phyloP scores from a whole-genome alignment of 1,284 basidiomycete genomes.

The Ustilago loliicola region DNA sequence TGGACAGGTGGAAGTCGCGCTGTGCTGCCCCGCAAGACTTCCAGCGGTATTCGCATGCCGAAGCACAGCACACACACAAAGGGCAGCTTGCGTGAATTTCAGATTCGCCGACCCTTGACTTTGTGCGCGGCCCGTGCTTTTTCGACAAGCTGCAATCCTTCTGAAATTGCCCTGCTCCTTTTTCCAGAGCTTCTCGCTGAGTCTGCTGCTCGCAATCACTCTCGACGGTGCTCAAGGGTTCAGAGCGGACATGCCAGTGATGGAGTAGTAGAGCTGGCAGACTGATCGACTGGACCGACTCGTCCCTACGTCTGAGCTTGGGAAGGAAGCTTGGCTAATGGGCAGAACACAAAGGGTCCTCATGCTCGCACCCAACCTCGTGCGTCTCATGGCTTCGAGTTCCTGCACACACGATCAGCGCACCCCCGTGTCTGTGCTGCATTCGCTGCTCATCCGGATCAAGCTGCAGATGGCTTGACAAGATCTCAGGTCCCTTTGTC shows the following conservation, averaged over 20 bases:
- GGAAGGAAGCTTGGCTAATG: no score
- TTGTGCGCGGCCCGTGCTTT: slow-evolving; percentile 5
- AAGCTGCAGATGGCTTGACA: neutral
- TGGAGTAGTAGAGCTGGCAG: no score
- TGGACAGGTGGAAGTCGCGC: slow-evolving; percentile 15
- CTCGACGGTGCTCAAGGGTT: no score
- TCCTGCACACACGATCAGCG: neutral
- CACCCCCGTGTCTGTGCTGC: neutral
- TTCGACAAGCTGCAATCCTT: neutral
- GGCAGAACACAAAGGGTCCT: no score
- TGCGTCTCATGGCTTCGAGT: no score
- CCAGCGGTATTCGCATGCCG: slow-evolving; percentile 7
- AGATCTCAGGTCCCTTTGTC: neutral
- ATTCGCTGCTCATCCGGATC: no score
- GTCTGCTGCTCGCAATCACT: no score
- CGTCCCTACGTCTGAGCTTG: no score
- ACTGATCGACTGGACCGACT: no score
- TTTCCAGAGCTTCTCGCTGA: no score
- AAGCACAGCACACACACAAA: slow-evolving; percentile 8
- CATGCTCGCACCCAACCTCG: no score
- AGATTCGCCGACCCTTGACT: neutral
- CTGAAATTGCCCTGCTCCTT: neutral
- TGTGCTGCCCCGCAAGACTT: slow-evolving; percentile 15
- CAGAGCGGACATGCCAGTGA: no score
- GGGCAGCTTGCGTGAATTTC: neutral